These are phyloP conservation scores for Pleurotus tuber-regium DNA, from an alignment of 768 basidiomycete species.

Conservation along the genomic window DNA sequence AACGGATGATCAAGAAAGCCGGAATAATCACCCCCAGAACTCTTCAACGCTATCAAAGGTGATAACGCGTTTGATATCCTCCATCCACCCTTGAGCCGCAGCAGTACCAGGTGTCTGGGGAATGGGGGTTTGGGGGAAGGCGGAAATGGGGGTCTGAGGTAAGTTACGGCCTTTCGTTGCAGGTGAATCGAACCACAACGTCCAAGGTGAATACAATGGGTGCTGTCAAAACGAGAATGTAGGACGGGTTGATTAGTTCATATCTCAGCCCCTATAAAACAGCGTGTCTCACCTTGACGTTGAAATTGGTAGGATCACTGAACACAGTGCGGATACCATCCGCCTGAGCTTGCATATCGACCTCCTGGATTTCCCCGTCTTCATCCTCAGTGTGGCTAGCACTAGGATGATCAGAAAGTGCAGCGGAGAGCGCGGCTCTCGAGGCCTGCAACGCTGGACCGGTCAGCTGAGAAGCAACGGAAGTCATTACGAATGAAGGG, in stretches of 20 bases:
- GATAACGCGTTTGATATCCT: constrained; percentile 96
- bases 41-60: constrained; percentile 97
- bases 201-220: constrained; percentile 93
- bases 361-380: constrained; percentile 84
- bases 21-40: constrained; percentile 87
- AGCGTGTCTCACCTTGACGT: constrained; percentile 98
- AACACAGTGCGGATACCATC: constrained; percentile 90
- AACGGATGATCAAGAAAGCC: constrained; percentile 7
- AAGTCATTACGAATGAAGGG: constrained; percentile 22
- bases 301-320: constrained; percentile 89
- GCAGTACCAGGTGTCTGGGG: constrained; percentile 70
- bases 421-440: constrained; percentile 74
- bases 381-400: constrained; percentile 38
- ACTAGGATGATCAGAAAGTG: constrained; percentile 57
- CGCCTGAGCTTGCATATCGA: constrained; percentile 81
- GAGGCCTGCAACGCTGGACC: constrained; percentile 72
- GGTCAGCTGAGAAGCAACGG: constrained; percentile 52
- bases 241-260: constrained; percentile 1
- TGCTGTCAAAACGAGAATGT: constrained; percentile 61
- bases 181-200: constrained; percentile 97
- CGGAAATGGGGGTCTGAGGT: constrained; percentile 78
- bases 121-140: constrained; percentile 73
- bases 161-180: constrained; percentile 87
- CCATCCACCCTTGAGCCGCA: constrained; percentile 94
- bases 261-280: too few species aligned